Evolutionary conservation across 2,329 filamentous ascomycete species (phyloP), one percentile per base, ranked within the genome.

Genomic region (Aspergillus sp.): DNA sequence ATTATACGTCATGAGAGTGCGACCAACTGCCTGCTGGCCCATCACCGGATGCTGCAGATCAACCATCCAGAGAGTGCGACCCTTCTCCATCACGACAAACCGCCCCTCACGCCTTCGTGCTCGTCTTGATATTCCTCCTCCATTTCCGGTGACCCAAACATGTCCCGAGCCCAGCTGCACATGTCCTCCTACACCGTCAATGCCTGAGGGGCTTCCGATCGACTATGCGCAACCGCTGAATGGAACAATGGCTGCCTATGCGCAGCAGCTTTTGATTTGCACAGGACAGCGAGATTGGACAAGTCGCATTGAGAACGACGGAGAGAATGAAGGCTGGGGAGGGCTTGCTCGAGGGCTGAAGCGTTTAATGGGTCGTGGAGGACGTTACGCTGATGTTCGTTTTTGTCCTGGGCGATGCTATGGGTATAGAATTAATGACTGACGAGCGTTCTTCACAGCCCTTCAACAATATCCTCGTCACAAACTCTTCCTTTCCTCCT

Each of bases 301-400:
- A 27, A 90, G 86, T 59, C 79, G 81, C 45, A 94, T 96, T 49
- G 90, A 95, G 62, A 83, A 95, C 37, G 89, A 94, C 47, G 80
- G 84, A 11, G 62, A 67, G 30, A 62, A 69, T 3, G 62, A 72
- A 27, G 67, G 66, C 10, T 74, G 69, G 68, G 69, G 69, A 6
- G 53, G 56, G 27, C 54, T 77, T 67, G 57, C 79, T 72, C 81
- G 84, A 32, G 83, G 87, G 43, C 64, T 96, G 46, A 91, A 88
- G 76, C 43, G 44, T 53, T 61, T 88, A 31, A 69, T 88, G 49
- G 84, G 83, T 3, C 73, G 82, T 6, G 81, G 82, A 3, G 85
- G 85, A 4, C 68, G 70, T 42, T 87, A 79, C 62, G 78, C 76
- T 45, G 82, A 89, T 74, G 85, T 67, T 56, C 45, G 64, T 51